phyloP scores from a whole-genome alignment of 1,139 yeast genomes.

The Debaryomyces singareniensis region DNA sequence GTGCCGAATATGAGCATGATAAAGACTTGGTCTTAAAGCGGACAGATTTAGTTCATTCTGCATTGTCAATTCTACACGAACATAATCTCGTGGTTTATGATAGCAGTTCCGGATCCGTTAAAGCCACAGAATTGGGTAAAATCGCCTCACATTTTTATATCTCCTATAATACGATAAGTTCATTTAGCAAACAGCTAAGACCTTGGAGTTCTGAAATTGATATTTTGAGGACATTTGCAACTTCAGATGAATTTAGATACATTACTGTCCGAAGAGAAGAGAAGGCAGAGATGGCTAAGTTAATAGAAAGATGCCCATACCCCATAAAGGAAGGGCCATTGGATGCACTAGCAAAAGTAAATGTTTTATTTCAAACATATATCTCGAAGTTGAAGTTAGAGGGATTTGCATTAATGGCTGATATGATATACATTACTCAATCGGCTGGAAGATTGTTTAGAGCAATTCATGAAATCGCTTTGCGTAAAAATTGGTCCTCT shows the following conservation, averaged over 20 bases:
- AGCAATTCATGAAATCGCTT: conserved; percentile 76
- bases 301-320: conserved; percentile 74
- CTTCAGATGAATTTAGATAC: conserved; percentile 79
- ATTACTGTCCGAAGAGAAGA: conserved; percentile 88
- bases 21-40: conserved; percentile 41
- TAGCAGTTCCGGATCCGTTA: conserved; percentile 32
- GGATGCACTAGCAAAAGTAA: conserved; percentile 76
- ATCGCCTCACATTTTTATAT: conserved; percentile 89
- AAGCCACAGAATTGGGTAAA: conserved; percentile 71
- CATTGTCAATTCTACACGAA: conserved; percentile 51
- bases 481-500: conserved; percentile 68
- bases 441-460: conserved; percentile 86
- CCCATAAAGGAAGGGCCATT: conserved; percentile 71
- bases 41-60: conserved; percentile 69
- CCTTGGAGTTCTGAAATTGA: conserved; percentile 70
- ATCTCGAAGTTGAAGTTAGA: conserved; percentile 70
- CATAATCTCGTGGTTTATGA: conserved; percentile 59
- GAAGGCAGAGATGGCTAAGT: conserved; percentile 62
- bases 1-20: conserved; percentile 57
- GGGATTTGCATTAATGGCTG: conserved; percentile 89
- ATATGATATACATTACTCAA: conserved; percentile 89
- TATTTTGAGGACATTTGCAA: conserved; percentile 66
- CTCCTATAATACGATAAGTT: conserved; percentile 60
- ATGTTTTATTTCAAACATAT: conserved; percentile 75
- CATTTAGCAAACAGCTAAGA: conserved; percentile 55